Evolutionary conservation across 1,284 basidiomycete species (phyloP), one percentile per base, ranked within the genome.

Genomic region (Ceratobasidium sp.): DNA sequence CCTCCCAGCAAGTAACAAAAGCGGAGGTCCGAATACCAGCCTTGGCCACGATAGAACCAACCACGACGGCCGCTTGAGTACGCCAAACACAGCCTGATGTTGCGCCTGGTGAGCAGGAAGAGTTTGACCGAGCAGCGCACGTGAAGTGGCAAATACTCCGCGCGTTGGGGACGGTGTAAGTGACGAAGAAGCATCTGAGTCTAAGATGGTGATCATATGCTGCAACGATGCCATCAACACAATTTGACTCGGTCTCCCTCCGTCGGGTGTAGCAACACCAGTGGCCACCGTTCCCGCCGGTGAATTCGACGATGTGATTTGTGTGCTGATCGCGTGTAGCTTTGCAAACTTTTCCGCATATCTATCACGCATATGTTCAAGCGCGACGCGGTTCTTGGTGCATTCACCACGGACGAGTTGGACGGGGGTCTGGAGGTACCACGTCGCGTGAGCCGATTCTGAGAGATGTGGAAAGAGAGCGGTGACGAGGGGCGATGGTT

Each of bases 41-140:
- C 85, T 86, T 0, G 92, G 92, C 92, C 92, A 93, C 46, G 88
- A 63, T 1, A 86, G 84, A 1, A 86, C 85, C 43, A 90, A 78
- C 16, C 85, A 83, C 0, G 89, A 88, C 0, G 92, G 92, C 19
- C 89, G 85, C 54, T 83, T 80, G 16, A 92, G 85, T 1, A 79
- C 79, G 43, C 76, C 83, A 61, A 85, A 77, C 27, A 80, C 80
- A 3, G 79, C 77, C 8, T 74, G 68, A 69, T 85, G 84, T 7
- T 80, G 76, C 22, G 79, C 76, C 19, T 76, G 77, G 77, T 82
- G 82, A 16, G 78, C 76, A 11, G 81, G 81, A 14, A 82, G 77
- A 76, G 79, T 76, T 61, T 75, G 66, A 65, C 77, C 75, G 11
- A 81, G 77, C 31, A 82, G 31, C 51, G 76, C 27, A 54, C 74